Percentiles rank a stretch among this genome's conserved stretches.
phyloP scores from a whole-genome alignment of 495 filamentous ascomycete species.

The Tuber magnatum region DNA sequence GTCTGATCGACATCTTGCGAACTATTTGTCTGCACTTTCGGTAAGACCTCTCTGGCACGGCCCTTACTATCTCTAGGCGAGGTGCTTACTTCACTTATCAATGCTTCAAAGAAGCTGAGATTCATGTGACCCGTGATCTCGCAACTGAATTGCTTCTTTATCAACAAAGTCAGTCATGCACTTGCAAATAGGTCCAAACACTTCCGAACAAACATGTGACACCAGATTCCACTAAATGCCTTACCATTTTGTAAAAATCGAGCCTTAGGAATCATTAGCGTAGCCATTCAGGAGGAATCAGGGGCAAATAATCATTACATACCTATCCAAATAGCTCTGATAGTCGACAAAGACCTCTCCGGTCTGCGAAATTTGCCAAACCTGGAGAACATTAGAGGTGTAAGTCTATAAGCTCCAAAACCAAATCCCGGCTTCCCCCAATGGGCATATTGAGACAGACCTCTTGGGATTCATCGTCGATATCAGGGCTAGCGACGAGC shows the following conservation, averaged over 20 bases:
- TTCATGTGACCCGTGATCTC: constrained; percentile 90
- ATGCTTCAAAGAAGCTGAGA: constrained; percentile 86
- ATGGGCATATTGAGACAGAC: constrained; percentile 15
- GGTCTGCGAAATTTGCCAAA: constrained; percentile 86
- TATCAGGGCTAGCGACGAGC: constrained; percentile 62
- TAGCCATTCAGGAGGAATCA: constrained; percentile 9
- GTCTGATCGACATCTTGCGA: constrained; percentile 81
- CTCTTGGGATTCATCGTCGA: constrained; percentile 48
- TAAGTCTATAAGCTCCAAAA: background rate
- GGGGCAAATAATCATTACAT: constrained; percentile 36
- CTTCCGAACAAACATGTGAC: constrained; percentile 21
- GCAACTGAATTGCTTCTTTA: constrained; percentile 79
- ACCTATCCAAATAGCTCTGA: constrained; percentile 78
- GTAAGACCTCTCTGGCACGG: constrained; percentile 8
- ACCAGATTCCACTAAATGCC: constrained; percentile 22
- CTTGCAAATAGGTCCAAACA: constrained; percentile 18
- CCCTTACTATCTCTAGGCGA: background rate
- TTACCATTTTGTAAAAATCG: constrained; percentile 88
- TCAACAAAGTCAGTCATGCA: background rate
- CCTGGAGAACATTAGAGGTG: constrained; percentile 47
- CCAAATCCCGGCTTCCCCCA: background rate
- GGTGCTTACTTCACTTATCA: constrained; percentile 77
- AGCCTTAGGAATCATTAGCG: constrained; percentile 49
- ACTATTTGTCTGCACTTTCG: constrained; percentile 58
- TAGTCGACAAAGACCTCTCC: constrained; percentile 85